Evolutionary conservation across 2,329 filamentous ascomycete genomes (phyloP), one percentile per base, ranked within the genome.

Genomic region (Alternaria burnsii): DNA sequence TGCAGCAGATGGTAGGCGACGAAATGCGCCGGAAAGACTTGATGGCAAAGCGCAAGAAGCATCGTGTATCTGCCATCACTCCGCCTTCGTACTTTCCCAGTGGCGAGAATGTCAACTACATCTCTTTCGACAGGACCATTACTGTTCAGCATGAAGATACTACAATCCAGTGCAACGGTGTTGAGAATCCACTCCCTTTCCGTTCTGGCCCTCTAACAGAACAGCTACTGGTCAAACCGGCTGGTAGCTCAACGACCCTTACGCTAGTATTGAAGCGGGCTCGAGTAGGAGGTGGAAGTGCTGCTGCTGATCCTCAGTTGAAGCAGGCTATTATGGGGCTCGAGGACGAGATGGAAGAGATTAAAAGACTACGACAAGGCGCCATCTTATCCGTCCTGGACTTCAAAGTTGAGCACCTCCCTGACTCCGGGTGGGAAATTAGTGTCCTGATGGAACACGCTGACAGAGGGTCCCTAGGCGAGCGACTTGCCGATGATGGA

Each of bases 351-450:
- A 83, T 99, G 36, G 91, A 94, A 66, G 84, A 87, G 10, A 81
- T 96, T 52, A 95, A 92, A 76, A 87, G 86, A 66, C 81, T 95
- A 40, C 86, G 87, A 4, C 93, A 97, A 75, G 85, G 87, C 24
- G 92, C 93, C 71, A 81, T 98, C 12, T 85, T 95, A 43, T 88
- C 91, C 51, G 84, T 98, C 38, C 83, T 97, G 58, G 93, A 94
- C 62, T 96, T 93, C 80, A 93, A 91, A 69, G 91, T 97, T 14
- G 76, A 79, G 52, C 71, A 72, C 34, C 38, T 62, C 84, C 90
- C 72, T 82, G 76, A 70, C 66, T 79, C 67, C 38, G 68, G 70
- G 7, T 97, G 92, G 91, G 90, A 88, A 28, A 85, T 97, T 55
- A 91, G 87, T 67, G 83, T 95, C 3, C 82, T 97, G 22, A 89